Percentiles rank a stretch among this genome's conserved stretches.
These are phyloP conservation scores for Teratosphaeria epicoccoides DNA, from an alignment of 2,329 filamentous ascomycete species.

Conservation along the genomic window DNA sequence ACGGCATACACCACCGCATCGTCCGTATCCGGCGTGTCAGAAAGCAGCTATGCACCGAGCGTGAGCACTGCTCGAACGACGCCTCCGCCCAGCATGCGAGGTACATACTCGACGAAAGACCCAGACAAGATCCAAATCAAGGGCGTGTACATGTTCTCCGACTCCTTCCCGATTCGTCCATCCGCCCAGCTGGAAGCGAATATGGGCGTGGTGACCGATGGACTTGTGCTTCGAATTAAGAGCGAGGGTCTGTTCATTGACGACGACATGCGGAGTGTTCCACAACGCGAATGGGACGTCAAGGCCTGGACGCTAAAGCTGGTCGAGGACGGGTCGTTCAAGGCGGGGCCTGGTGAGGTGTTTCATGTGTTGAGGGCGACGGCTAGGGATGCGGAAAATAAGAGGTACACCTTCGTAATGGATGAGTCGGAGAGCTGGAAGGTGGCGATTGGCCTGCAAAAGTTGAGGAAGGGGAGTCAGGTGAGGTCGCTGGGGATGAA, in stretches of 20 bases:
- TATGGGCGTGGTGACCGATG: conserved; percentile 78
- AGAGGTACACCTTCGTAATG: conserved; percentile 51
- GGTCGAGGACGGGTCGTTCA: conserved; percentile 51
- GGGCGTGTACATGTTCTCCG: conserved; percentile 86
- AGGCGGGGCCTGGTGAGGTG: conserved; percentile 26
- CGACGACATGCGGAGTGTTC: conserved; percentile 80
- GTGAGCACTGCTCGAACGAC: conserved; percentile 75
- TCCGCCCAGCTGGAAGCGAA: conserved; percentile 81
- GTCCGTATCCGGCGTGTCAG: conserved; percentile 51
- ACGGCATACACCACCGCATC: conserved; percentile 24
- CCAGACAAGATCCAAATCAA: conserved; percentile 94
- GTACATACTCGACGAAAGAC: conserved; percentile 76
- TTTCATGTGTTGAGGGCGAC: conserved; percentile 48
- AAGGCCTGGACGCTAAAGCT: conserved; percentile 95
- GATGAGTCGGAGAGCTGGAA: conserved; percentile 52
- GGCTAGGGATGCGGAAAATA: conserved; percentile 49
- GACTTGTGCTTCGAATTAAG: conserved; percentile 80
- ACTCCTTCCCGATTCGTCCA: conserved; percentile 77
- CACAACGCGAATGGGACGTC: conserved; percentile 97
- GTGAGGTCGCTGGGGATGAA: conserved; percentile 45
- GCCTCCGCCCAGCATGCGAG: conserved; percentile 59
- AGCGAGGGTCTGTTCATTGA: conserved; percentile 95
- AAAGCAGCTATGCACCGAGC: conserved; percentile 77
- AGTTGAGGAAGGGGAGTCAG: conserved; percentile 45
- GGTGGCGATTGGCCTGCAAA: conserved; percentile 47